Evolutionary conservation across 2,329 filamentous ascomycete species (phyloP), one percentile per base, ranked within the genome.

Genomic region (Aspergillus clavatus): DNA sequence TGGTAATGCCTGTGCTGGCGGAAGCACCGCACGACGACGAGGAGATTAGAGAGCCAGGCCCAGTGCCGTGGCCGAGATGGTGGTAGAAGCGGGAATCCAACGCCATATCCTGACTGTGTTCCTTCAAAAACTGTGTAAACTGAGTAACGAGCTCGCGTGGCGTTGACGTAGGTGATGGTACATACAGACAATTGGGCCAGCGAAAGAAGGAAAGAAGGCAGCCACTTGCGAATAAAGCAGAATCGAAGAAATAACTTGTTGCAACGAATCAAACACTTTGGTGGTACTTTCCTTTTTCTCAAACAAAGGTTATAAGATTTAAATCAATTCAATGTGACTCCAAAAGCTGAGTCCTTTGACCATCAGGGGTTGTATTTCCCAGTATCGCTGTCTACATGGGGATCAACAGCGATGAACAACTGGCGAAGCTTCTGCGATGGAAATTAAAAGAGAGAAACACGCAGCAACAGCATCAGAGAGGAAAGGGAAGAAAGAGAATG

Each of bases 11-110:
- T 18, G 63, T 69, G 23, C 60, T 42, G 26, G 57, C 58, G 10
- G 65, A 68, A 26, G 52, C 44, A 7, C 62, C 65, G 47, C 64
- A 65, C 6, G 59, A 61, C 7, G 58, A 61, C 38, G 56, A 53
- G 21, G 65, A 69, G 14, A 59, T 63, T 42, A 61, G 63, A 38
- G 66, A 68, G 39, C 63, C 60, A 45, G 60, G 60, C 12, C 58
- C 61, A 22, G 49, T 33, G 43, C 49, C 43, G 36, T 60, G 56
- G 50, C 57, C 57, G 51, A 65, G 52, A 45, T 62, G 59, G 45
- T 60, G 60, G 52, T 65, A 71, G 46, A 70, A 69, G 46, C 67
- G 67, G 50, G 64, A 56, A 48, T 71, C 68, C 45, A 70, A 56
- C 47, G 67, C 61, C 68, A 71, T 71, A 43, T 66, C 61, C 60